These are phyloP conservation scores for Asclepias syriaca DNA, from an alignment of 257 asterid genomes.

Conservation along the genomic window DNA sequence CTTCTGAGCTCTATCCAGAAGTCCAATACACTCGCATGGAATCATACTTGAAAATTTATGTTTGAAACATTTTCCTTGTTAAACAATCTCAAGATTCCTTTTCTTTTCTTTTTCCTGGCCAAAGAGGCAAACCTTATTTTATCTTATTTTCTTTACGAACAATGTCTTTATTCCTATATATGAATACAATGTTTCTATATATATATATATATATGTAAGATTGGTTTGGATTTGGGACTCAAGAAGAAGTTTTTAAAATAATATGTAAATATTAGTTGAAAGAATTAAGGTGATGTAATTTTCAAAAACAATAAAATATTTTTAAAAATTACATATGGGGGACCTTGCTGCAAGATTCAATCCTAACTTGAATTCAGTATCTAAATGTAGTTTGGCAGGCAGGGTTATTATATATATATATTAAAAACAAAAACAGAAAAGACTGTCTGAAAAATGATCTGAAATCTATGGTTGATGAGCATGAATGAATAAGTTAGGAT, in stretches of 20 bases:
- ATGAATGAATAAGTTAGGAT: neutral
- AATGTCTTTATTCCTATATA: too few relatives aligned
- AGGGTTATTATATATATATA: neutral
- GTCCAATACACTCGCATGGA: constrained; percentile 54
- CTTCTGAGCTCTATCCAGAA: constrained; percentile 69
- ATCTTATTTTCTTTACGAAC: neutral
- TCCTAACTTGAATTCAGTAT: neutral
- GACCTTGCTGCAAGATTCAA: neutral
- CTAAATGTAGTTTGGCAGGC: neutral
- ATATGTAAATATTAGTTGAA: too few relatives aligned
- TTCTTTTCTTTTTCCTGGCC: neutral
- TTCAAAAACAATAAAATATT: too few relatives aligned
- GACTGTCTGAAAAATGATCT: neutral
- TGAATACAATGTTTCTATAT: too few relatives aligned
- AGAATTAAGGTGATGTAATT: too few relatives aligned
- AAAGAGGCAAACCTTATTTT: neutral
- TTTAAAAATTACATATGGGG: too few relatives aligned
- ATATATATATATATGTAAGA: too few relatives aligned
- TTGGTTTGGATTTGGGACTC: too few relatives aligned
- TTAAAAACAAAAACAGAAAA: neutral
- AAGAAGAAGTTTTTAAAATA: too few relatives aligned
- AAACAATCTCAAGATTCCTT: neutral
- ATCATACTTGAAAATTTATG: constrained; percentile 47
- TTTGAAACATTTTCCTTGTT: neutral
- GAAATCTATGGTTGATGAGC: neutral